phyloP scores from a whole-genome alignment of 495 filamentous ascomycete species.

The Zalerion maritima region DNA sequence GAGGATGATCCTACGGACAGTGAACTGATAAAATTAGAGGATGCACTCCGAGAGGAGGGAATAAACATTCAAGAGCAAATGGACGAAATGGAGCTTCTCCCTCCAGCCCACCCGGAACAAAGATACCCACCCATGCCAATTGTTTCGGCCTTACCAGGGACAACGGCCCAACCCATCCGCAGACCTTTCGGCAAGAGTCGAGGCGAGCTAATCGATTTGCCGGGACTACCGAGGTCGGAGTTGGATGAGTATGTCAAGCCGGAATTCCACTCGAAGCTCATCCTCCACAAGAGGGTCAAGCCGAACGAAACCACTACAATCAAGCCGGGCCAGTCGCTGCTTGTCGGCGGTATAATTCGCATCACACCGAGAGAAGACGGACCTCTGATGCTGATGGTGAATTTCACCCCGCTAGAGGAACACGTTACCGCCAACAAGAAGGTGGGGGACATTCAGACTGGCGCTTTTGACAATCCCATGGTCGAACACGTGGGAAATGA shows the following conservation, averaged over 20 bases:
- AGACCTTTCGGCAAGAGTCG: slow-evolving; percentile 69
- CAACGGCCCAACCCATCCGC: slow-evolving; percentile 86
- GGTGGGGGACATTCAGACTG: slow-evolving; percentile 50
- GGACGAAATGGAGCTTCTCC: slow-evolving; percentile 41
- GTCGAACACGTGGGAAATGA: slow-evolving; percentile 45
- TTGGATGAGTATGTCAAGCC: slow-evolving; percentile 53
- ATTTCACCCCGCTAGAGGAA: slow-evolving; percentile 58
- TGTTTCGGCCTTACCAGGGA: slow-evolving; percentile 76
- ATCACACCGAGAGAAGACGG: slow-evolving; percentile 60
- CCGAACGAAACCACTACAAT: slow-evolving; percentile 56
- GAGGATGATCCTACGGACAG: slow-evolving; percentile 13
- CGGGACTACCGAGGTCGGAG: slow-evolving; percentile 61
- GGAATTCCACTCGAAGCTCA: slow-evolving; percentile 46
- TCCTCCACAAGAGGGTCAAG: slow-evolving; percentile 58
- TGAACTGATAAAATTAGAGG: slow-evolving; percentile 10
- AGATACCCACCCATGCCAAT: slow-evolving; percentile 67
- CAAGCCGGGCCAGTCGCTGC: slow-evolving; percentile 65
- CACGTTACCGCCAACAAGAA: slow-evolving; percentile 71
- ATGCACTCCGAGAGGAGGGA: not conserved
- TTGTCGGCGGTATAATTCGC: slow-evolving; percentile 77
- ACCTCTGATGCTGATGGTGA: slow-evolving; percentile 52
- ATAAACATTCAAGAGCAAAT: slow-evolving; percentile 7
- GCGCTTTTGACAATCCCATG: slow-evolving; percentile 31
- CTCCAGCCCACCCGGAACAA: slow-evolving; percentile 56
- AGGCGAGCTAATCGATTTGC: slow-evolving; percentile 90